Evolutionary conservation across 1,139 yeast genomes (phyloP).

Genomic region (Saccharomyces pastorianus): DNA sequence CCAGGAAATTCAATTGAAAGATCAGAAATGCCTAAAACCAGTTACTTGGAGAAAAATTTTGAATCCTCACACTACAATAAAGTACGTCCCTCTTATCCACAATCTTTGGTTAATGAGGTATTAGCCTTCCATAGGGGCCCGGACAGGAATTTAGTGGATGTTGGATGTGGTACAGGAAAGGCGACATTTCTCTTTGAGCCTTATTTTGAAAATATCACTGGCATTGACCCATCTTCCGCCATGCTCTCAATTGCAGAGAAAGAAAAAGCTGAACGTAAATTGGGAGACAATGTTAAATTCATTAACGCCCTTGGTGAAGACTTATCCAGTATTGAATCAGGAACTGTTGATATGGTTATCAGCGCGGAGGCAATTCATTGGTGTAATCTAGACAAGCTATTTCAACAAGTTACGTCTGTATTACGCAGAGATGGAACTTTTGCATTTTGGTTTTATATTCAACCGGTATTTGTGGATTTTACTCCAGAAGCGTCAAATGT

Average conservation of each 20-base stretch:
- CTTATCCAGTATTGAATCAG: slow-evolving; percentile 18
- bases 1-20: not conserved
- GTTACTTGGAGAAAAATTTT: slow-evolving; percentile 36
- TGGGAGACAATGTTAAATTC: slow-evolving; percentile 18
- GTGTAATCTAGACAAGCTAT: slow-evolving; percentile 51
- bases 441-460: slow-evolving; percentile 69
- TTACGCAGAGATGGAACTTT: slow-evolving; percentile 57
- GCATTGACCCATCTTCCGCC: slow-evolving; percentile 54
- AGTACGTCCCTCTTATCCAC: slow-evolving; percentile 51
- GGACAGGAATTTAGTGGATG: slow-evolving; percentile 43
- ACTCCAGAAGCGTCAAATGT: slow-evolving; percentile 23
- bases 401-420: slow-evolving; percentile 41
- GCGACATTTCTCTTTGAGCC: slow-evolving; percentile 45
- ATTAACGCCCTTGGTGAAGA: slow-evolving; percentile 31
- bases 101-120: slow-evolving; percentile 38
- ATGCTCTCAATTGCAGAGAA: slow-evolving; percentile 50
- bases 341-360: slow-evolving; percentile 53
- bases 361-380: slow-evolving; percentile 77
- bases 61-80: slow-evolving; percentile 45
- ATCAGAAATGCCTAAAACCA: slow-evolving; percentile 6
- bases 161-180: slow-evolving; percentile 81
- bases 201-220: slow-evolving; percentile 43
- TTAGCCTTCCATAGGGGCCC: slow-evolving; percentile 30
- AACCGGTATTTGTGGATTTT: slow-evolving; percentile 38
- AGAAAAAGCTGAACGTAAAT: slow-evolving; percentile 9